phyloP scores from a whole-genome alignment of 352 stramenopile species.

The Globisporangium irregulare region DNA sequence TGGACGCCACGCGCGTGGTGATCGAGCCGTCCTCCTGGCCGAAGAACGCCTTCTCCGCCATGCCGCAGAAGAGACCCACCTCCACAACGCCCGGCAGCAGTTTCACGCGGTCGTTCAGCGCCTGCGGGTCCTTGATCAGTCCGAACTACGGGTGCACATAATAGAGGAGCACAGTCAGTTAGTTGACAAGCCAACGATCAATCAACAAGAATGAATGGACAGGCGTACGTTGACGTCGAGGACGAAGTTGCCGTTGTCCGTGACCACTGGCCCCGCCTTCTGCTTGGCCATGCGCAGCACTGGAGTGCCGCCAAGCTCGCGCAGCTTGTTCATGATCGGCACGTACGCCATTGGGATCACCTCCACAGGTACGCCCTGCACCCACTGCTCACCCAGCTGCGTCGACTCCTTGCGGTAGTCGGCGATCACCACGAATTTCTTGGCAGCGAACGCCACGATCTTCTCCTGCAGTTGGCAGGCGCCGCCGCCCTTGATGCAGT shows the following conservation, averaged over 20 bases:
- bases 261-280: slow-evolving; percentile 96
- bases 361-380: slow-evolving; percentile 94
- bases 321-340: slow-evolving; percentile 83
- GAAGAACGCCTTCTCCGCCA: slow-evolving; percentile 88
- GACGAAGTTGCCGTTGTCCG: slow-evolving; percentile 95
- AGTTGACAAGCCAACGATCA: background rate
- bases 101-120: slow-evolving; percentile 68
- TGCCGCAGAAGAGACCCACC: slow-evolving; percentile 86
- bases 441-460: slow-evolving; percentile 91
- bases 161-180: background rate
- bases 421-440: slow-evolving; percentile 98
- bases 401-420: slow-evolving; percentile 92
- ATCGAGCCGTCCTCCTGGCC: slow-evolving; percentile 81
- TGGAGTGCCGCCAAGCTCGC: slow-evolving; percentile 46
- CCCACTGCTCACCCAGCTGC: slow-evolving; percentile 85
- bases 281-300: slow-evolving; percentile 83
- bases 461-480: slow-evolving; percentile 95
- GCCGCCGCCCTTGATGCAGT: slow-evolving; percentile 98
- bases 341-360: slow-evolving; percentile 98
- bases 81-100: slow-evolving; percentile 86
- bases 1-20: slow-evolving; percentile 49
- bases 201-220: background rate
- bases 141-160: slow-evolving; percentile 45
- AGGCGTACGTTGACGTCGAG: slow-evolving; percentile 69
- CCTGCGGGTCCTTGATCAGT: slow-evolving; percentile 59